Evolutionary conservation across 805 yeast species (phyloP).

Genomic region (Metschnikowia sp.): DNA sequence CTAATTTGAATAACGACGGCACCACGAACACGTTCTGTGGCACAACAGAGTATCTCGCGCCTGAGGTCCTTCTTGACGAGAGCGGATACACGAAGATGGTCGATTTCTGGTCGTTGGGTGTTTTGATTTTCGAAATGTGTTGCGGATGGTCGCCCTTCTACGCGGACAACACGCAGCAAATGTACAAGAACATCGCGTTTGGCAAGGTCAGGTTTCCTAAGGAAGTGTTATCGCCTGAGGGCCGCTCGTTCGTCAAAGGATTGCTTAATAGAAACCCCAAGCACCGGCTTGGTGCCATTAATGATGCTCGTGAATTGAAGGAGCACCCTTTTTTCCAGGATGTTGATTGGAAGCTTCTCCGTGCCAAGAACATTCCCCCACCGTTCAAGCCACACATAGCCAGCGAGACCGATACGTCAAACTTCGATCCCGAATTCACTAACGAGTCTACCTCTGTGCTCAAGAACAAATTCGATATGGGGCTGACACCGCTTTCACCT

Average conservation of each 20-base stretch:
- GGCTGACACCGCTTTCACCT: slow-evolving; percentile 83
- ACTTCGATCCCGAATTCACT: slow-evolving; percentile 97
- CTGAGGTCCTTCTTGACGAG: slow-evolving; percentile 93
- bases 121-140: slow-evolving; percentile 96
- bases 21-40: slow-evolving; percentile 98
- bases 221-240: slow-evolving; percentile 89
- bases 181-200: slow-evolving; percentile 98
- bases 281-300: slow-evolving; percentile 87
- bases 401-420: slow-evolving; percentile 90
- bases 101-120: slow-evolving; percentile 98
- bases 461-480: slow-evolving; percentile 60
- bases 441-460: slow-evolving; percentile 82
- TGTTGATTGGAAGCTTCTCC: slow-evolving; percentile 82
- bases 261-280: slow-evolving; percentile 91
- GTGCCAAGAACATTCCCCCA: slow-evolving; percentile 83
- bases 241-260: slow-evolving; percentile 94
- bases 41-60: slow-evolving; percentile 96
- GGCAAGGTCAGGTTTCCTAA: slow-evolving; percentile 97
- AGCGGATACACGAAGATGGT: slow-evolving; percentile 98
- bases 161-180: slow-evolving; percentile 96
- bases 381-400: slow-evolving; percentile 93
- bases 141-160: slow-evolving; percentile 99
- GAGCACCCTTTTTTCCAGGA: slow-evolving; percentile 91
- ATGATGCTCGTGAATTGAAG: slow-evolving; percentile 89
- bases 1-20: slow-evolving; percentile 78